phyloP scores from a whole-genome alignment of 495 filamentous ascomycete genomes.

The Trichoderma reesei region DNA sequence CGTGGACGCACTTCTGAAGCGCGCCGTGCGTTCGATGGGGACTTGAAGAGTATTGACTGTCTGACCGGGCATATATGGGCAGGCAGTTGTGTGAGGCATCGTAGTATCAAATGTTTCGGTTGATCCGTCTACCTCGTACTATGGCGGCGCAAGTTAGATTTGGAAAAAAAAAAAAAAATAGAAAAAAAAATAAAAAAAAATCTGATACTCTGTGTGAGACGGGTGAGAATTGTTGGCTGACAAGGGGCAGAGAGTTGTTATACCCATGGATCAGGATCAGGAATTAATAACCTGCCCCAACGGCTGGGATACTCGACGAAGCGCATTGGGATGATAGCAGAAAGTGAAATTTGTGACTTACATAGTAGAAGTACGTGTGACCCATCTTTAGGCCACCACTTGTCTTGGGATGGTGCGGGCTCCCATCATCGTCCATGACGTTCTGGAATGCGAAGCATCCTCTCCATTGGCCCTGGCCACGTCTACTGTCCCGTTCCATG shows the following conservation, averaged over 20 bases:
- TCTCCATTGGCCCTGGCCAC: constrained; percentile 64
- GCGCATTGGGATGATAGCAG: constrained; percentile 6
- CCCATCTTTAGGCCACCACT: constrained; percentile 83
- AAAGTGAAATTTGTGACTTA: constrained; percentile 33
- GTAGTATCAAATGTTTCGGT: constrained; percentile 62
- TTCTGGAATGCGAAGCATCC: constrained; percentile 78
- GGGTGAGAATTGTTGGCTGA: too few relatives aligned
- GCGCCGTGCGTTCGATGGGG: constrained; percentile 53
- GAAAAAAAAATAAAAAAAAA: neutral
- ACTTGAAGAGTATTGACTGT: constrained; percentile 73
- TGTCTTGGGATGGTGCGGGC: constrained; percentile 43
- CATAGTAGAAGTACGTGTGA: constrained; percentile 90
- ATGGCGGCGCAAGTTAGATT: constrained; percentile 14
- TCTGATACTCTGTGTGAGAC: too few relatives aligned
- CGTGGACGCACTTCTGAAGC: constrained; percentile 41
- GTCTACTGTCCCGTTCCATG: constrained; percentile 66
- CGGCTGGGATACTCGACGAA: neutral
- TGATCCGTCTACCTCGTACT: constrained; percentile 74
- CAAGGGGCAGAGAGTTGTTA: too few relatives aligned
- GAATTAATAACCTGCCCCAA: neutral
- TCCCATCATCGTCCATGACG: constrained; percentile 67
- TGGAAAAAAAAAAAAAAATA: neutral
- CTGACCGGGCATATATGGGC: constrained; percentile 80
- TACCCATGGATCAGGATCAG: too few relatives aligned
- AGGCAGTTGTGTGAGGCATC: constrained; percentile 63